Evolutionary conservation across 2,329 filamentous ascomycete species (phyloP).

Genomic region (Calonectria ilicicola): DNA sequence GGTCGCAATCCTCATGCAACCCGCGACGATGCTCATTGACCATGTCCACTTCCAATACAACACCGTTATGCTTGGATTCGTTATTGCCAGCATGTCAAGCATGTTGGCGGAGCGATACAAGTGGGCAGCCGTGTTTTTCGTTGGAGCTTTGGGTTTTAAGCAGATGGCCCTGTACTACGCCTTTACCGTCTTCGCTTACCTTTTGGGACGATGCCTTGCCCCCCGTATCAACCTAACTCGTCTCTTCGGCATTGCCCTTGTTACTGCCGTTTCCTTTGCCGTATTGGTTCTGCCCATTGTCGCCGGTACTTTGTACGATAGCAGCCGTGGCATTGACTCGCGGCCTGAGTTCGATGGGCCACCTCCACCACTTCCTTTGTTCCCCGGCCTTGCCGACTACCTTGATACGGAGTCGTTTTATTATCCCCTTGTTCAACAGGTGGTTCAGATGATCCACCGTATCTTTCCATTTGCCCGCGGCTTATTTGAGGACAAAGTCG

Average conservation of each 20-base stretch:
- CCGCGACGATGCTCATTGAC: slow-evolving; percentile 89
- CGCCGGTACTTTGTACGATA: slow-evolving; percentile 77
- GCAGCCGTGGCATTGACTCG: slow-evolving; percentile 71
- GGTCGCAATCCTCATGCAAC: slow-evolving; percentile 92
- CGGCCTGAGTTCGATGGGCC: slow-evolving; percentile 68
- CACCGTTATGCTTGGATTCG: slow-evolving; percentile 95
- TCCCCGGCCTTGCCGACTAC: slow-evolving; percentile 66
- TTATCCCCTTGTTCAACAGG: slow-evolving; percentile 81
- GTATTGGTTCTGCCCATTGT: slow-evolving; percentile 82
- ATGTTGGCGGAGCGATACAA: slow-evolving; percentile 86
- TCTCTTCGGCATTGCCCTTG: slow-evolving; percentile 79
- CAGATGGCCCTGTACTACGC: slow-evolving; percentile 99
- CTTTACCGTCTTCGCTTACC: slow-evolving; percentile 90
- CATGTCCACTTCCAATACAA: slow-evolving; percentile 99
- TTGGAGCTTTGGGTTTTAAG: slow-evolving; percentile 94
- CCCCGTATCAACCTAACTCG: slow-evolving; percentile 76
- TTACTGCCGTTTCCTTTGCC: slow-evolving; percentile 79
- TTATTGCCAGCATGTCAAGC: slow-evolving; percentile 87
- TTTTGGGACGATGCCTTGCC: slow-evolving; percentile 87
- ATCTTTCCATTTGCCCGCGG: slow-evolving; percentile 97
- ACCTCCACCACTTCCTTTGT: slow-evolving; percentile 72
- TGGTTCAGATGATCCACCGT: slow-evolving; percentile 88
- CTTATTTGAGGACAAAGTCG: slow-evolving; percentile 98
- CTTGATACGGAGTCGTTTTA: slow-evolving; percentile 75
- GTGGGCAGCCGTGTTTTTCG: slow-evolving; percentile 95